Evolutionary conservation across 2,329 filamentous ascomycete genomes (phyloP), one percentile per base, ranked within the genome.

Genomic region (Fusarium sp.): DNA sequence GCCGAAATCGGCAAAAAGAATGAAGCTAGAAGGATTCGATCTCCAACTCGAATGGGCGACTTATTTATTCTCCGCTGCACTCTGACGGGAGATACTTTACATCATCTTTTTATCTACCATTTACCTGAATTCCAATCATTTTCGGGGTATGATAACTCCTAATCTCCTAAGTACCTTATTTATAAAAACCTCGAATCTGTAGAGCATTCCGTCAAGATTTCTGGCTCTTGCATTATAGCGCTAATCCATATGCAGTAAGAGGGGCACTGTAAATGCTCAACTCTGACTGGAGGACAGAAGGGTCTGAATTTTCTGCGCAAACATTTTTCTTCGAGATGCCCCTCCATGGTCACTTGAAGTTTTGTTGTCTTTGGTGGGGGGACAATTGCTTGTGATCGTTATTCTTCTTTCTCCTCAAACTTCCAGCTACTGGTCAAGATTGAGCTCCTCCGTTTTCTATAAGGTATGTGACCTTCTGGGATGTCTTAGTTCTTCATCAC

Each of bases 241-340:
- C 78, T 80, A 81, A 68, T 32, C 79, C 69, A 4, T 20, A 76
- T 55, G 9, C 13, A 64, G 79, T 73, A 80, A 73, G 79, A 80
- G 78, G 79, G 78, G 78, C 70, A 77, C n/a, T 38, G 35, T 17
- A 59, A 35, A 48, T 62, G 49, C 56, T 49, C 59, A 38, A 45
- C 46, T 69, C 63, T 71, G 49, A 73, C 38, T 73, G 70, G 70
- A 64, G 45, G 68, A 58, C 62, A 41, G 72, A 73, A 72, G 73
- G 71, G 72, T 65, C 67, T 64, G 56, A 67, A 53, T 74, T 63
- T 66, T 65, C 40, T 65, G 50, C 64, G 64, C 67, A 70, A 73
- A 67, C 73, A 73, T 67, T 67, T 67, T 71, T 67, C 27, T 64
- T 60, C 49, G 60, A 69, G 55, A 50, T 70, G 72, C 71, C 73